Conservation (phyloP, 164 flowering plant species). For the Sedum album region DNA sequence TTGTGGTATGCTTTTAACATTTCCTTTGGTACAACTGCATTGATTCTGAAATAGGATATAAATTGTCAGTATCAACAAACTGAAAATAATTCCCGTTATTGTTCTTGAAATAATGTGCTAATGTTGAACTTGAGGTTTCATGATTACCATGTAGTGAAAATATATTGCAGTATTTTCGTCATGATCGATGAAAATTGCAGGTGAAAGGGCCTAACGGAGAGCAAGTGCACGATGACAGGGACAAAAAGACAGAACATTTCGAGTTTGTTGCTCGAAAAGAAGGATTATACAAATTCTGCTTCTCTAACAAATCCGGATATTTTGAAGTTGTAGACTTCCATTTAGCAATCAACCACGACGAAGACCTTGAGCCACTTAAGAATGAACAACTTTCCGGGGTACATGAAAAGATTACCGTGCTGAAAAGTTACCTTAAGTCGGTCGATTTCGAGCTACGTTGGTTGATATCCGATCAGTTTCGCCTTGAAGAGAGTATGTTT, state of each 20-base stretch:
- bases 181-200: background rate
- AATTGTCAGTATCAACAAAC: no score
- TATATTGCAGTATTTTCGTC: background rate
- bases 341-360: background rate
- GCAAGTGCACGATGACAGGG: conserved; percentile 6
- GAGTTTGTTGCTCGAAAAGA: background rate
- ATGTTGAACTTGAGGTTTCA: no score
- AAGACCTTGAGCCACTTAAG: background rate
- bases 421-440: background rate
- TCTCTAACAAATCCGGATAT: background rate
- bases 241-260: background rate
- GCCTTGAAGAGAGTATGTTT: background rate
- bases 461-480: background rate
- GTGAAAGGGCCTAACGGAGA: background rate
- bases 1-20: background rate
- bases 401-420: background rate
- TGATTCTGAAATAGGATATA: no score
- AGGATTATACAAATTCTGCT: background rate
- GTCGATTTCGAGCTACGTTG: background rate
- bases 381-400: background rate
- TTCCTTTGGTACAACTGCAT: no score
- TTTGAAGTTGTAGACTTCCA: background rate
- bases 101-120: no score
- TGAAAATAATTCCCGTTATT: no score
- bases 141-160: no score